Percentiles rank a stretch among this genome's conserved stretches.
These are phyloP conservation scores for Pleurozium schreberi DNA, from an alignment of 225 moss, liverwort and hornwort species.

Conservation along the genomic window DNA sequence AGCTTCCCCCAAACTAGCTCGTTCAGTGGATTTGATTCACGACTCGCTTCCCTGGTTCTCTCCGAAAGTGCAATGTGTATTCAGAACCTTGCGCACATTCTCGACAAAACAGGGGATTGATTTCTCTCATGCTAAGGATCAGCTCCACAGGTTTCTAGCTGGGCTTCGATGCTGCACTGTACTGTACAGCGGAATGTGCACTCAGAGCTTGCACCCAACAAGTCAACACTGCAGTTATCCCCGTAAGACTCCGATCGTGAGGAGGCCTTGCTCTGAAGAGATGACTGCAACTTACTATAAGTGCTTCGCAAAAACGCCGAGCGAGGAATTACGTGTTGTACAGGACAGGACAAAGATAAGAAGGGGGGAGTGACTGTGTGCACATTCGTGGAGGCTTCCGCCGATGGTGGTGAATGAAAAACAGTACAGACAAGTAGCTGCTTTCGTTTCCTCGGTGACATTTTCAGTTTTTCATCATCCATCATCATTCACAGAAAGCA, in stretches of 20 bases:
- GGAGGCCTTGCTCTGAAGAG: not conserved
- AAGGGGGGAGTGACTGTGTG: not conserved
- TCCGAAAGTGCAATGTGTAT: not conserved
- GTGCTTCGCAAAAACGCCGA: not conserved
- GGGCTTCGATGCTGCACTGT: not conserved
- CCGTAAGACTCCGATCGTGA: not conserved
- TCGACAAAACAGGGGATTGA: not conserved
- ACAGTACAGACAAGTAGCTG: not conserved
- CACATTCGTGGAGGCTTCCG: not conserved
- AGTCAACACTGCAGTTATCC: not conserved
- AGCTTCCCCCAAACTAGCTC: not conserved
- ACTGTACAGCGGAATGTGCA: not conserved
- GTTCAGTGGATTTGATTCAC: not conserved
- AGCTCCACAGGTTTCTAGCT: not conserved
- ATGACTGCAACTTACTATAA: not conserved
- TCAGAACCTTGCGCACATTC: not conserved
- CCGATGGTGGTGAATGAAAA: not conserved
- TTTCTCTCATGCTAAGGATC: not conserved
- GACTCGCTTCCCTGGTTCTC: not conserved
- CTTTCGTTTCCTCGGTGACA: not conserved
- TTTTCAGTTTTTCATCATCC: not conserved
- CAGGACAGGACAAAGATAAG: not conserved
- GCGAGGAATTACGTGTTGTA: not conserved
- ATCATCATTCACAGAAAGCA: not conserved
- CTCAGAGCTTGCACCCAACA: not conserved